Evolutionary conservation across 495 filamentous ascomycete species (phyloP), one percentile per base, ranked within the genome.

Genomic region (Lasiosphaeriaceae sp.): DNA sequence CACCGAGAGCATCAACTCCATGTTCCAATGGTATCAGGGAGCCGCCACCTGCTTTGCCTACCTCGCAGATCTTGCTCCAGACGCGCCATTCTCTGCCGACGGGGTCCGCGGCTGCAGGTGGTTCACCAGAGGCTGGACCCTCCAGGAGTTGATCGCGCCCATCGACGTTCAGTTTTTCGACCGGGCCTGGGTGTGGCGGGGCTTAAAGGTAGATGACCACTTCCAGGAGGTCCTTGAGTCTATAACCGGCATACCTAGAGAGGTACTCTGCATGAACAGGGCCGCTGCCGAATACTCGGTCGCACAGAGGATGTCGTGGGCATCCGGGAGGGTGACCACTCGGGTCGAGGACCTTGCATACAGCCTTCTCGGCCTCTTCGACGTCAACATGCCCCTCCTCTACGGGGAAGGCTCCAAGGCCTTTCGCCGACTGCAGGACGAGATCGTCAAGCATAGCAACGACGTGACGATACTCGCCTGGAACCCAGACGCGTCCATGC

Each of bases 251-350:
- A 14, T 9, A 37, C 14, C 34, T 0, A 31, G 47, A 49, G 19
- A n/a, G n/a, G n/a, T n/a, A n/a, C n/a, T 0, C 1, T 14, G 34
- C 47, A 24, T 12, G 2, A 7, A 14, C 22, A 26, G 4, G 21
- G 12, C 12, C 4, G 19, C 11, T n/a, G n/a, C n/a, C n/a, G n/a
- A n/a, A n/a, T n/a, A n/a, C n/a, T n/a, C n/a, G n/a, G 26, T 49
- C 7, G 47, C 47, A 2, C 47, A 26, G 47, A 20, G 47, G 20
- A 48, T 48, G 46, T 48, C 46, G 21, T 48, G 46, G 46, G 46
- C 46, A 9, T 6, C 46, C 9, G 12, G 46, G 4, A n/a, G 46
- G 8, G 11, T 11, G 1, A 48, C 46, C 17, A 48, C 46, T 11
- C 46, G 46, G 23, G n/a, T 24, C 21, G 46, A 48, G n/a, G 46